phyloP scores from a whole-genome alignment of 768 basidiomycete species.

The Russula foetens region DNA sequence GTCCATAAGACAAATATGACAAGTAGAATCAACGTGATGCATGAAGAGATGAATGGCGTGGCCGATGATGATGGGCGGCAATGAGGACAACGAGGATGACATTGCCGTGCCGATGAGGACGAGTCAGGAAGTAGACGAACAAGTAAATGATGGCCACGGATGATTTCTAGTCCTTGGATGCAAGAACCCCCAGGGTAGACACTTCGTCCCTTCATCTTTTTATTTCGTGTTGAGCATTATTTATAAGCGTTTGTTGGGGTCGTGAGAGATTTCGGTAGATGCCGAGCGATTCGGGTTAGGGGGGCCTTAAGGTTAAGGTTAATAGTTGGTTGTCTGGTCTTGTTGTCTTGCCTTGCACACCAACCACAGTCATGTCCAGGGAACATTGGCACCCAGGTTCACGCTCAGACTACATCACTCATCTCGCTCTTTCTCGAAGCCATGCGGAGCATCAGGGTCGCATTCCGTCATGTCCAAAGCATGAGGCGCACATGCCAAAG shows the following conservation, averaged over 20 bases:
- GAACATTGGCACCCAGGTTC: conserved; percentile 1
- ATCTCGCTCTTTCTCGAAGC: conserved; percentile 10
- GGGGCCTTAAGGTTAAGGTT: too few relatives aligned
- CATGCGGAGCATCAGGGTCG: neutral
- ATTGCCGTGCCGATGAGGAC: neutral
- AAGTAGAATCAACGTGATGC: conserved; percentile 24
- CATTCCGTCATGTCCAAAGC: neutral
- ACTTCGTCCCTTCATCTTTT: too few relatives aligned
- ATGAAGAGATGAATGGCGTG: conserved; percentile 20
- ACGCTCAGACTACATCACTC: conserved; percentile 17
- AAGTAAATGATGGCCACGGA: too few relatives aligned
- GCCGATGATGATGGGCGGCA: conserved; percentile 25
- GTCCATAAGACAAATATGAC: conserved; percentile 22
- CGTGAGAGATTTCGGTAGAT: too few relatives aligned
- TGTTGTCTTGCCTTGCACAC: too few relatives aligned
- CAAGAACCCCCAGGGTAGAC: too few relatives aligned
- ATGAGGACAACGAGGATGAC: too few relatives aligned
- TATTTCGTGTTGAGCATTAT: too few relatives aligned
- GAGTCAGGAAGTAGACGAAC: conserved; percentile 26
- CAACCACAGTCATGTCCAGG: conserved; percentile 7
- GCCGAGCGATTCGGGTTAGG: too few relatives aligned
- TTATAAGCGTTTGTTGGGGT: too few relatives aligned
- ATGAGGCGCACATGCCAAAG: neutral
- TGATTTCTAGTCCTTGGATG: too few relatives aligned
- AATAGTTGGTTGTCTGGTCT: too few relatives aligned